phyloP scores from a whole-genome alignment of 768 basidiomycete species.

The Lentinus tigrinus region DNA sequence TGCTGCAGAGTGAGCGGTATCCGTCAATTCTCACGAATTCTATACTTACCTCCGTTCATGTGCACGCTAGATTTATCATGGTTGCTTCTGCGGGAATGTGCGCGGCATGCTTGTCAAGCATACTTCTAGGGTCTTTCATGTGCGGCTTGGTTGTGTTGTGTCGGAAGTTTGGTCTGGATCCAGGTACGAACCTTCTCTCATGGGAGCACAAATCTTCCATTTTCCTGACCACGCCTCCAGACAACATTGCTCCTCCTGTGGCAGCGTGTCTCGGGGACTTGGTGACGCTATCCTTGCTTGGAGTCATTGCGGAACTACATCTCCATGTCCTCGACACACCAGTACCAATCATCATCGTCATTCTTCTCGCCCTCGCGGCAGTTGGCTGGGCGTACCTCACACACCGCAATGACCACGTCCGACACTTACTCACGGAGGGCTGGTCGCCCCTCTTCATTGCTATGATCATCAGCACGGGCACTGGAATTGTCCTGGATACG shows the following conservation, averaged over 20 bases:
- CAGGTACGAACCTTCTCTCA: slow-evolving; percentile 50
- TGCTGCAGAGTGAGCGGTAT: slow-evolving; percentile 34
- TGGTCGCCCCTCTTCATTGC: slow-evolving; percentile 92
- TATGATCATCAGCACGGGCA: slow-evolving; percentile 83
- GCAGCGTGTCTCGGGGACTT: slow-evolving; percentile 93
- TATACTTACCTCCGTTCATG: slow-evolving; percentile 1
- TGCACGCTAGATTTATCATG: slow-evolving; percentile 60
- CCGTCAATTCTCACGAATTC: neutral
- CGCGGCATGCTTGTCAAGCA: slow-evolving; percentile 72
- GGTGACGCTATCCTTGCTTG: slow-evolving; percentile 82
- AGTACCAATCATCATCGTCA: slow-evolving; percentile 55
- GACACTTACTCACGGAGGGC: slow-evolving; percentile 74
- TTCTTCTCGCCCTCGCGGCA: slow-evolving; percentile 48
- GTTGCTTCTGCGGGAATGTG: slow-evolving; percentile 79
- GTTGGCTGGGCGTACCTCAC: slow-evolving; percentile 53
- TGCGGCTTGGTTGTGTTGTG: slow-evolving; percentile 78
- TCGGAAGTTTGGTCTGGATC: slow-evolving; percentile 73
- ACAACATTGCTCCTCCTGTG: slow-evolving; percentile 94
- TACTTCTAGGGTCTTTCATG: slow-evolving; percentile 92
- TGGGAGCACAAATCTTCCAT: neutral
- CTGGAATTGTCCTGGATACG: slow-evolving; percentile 88
- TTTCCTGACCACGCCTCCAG: slow-evolving; percentile 34
- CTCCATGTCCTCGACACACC: slow-evolving; percentile 65
- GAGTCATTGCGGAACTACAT: slow-evolving; percentile 69
- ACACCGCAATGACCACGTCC: slow-evolving; percentile 64